Conservation (phyloP, 2,329 filamentous ascomycete species). For the Trichothecium sympodiale region DNA sequence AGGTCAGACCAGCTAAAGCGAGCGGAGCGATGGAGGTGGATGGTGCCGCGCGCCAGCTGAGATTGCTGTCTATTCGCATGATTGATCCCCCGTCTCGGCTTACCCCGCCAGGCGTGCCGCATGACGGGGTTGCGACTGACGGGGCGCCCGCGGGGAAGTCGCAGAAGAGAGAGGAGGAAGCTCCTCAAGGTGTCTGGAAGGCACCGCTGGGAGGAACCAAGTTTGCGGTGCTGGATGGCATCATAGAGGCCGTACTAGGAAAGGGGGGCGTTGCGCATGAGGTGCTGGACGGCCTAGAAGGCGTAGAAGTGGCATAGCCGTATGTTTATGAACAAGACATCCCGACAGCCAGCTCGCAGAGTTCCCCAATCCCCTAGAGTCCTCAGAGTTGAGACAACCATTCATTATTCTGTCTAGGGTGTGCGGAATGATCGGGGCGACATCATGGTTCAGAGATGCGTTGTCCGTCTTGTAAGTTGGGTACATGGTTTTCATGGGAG, state of each 20-base stretch:
- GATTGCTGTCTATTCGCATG: constrained; percentile 57
- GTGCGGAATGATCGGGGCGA: too few species aligned
- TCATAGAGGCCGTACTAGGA: constrained; percentile 68
- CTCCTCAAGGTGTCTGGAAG: constrained; percentile 70
- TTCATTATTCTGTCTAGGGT: too few species aligned
- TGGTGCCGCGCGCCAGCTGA: constrained; percentile 32
- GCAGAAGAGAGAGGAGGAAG: constrained; percentile 25
- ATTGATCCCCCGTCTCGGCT: constrained; percentile 65
- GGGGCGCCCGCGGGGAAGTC: constrained; percentile 22
- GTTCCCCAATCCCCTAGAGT: too few species aligned
- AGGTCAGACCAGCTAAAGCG: constrained; percentile 34
- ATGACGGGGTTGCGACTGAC: constrained; percentile 48
- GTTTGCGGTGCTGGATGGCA: constrained; percentile 57
- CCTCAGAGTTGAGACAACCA: too few species aligned
- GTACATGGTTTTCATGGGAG: too few species aligned
- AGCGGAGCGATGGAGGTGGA: constrained; percentile 28
- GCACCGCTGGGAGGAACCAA: constrained; percentile 76
- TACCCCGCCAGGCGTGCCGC: constrained; percentile 59
- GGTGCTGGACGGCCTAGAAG: constrained; percentile 70
- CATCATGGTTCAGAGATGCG: too few species aligned
- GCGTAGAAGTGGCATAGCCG: constrained; percentile 53
- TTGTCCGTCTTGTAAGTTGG: too few species aligned
- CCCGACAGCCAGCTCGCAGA: too few species aligned
- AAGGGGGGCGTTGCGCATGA: constrained; percentile 76
- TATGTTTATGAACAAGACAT: not conserved